Conservation (phyloP, 306 rosid genomes). For the Cucurbita argyrosperma region DNA sequence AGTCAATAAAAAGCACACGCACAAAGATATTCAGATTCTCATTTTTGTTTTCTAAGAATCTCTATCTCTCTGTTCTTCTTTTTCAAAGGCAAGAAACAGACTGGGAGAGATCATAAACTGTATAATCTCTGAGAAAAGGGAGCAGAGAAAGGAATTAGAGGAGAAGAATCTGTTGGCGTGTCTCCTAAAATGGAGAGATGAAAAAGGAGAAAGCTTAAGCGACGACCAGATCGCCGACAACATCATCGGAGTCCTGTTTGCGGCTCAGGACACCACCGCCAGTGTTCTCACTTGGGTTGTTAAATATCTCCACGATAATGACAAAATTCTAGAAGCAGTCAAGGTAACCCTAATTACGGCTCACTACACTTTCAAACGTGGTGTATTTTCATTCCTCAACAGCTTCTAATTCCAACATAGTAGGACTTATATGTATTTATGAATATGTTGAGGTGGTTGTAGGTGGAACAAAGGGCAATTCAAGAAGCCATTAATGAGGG, state of each 20-base stretch:
- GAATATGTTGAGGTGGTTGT: background rate
- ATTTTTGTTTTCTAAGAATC: background rate
- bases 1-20: background rate
- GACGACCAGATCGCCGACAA: slow-evolving; percentile 74
- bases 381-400: no score
- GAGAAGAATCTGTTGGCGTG: slow-evolving; percentile 55
- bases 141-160: slow-evolving; percentile 34
- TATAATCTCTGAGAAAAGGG: slow-evolving; percentile 52
- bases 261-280: slow-evolving; percentile 94
- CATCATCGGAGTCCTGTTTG: slow-evolving; percentile 80
- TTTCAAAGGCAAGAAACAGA: slow-evolving; percentile 50
- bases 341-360: slow-evolving; percentile 23
- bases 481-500: slow-evolving; percentile 29
- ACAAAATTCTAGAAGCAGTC: slow-evolving; percentile 59
- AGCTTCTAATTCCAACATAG: no score
- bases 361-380: background rate
- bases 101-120: slow-evolving; percentile 40
- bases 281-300: slow-evolving; percentile 82
- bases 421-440: no score
- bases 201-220: slow-evolving; percentile 31
- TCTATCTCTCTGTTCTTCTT: background rate
- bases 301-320: slow-evolving; percentile 64
- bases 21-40: background rate
- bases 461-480: slow-evolving; percentile 64
- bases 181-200: slow-evolving; percentile 43